phyloP scores from a whole-genome alignment of 2,329 filamentous ascomycete genomes.

The Hypoxylon sp. region DNA sequence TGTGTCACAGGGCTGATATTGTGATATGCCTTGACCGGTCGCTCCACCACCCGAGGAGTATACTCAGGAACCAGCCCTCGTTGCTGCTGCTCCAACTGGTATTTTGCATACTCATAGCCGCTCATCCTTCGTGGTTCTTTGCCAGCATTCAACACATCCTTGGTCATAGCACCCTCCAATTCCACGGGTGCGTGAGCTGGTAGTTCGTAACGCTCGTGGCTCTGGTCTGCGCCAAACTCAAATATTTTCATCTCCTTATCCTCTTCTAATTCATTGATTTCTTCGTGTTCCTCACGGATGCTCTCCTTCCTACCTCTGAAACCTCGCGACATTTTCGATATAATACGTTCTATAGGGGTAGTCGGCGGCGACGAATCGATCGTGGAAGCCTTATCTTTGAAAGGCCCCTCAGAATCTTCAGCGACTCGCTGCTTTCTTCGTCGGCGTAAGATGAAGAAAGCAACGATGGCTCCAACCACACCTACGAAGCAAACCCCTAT shows the following conservation, averaged over 20 bases:
- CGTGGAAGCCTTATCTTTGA: constrained; percentile 50
- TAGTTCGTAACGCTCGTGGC: constrained; percentile 62
- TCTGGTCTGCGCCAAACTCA: constrained; percentile 54
- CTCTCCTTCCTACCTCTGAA: constrained; percentile 48
- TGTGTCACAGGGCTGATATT: constrained; percentile 48
- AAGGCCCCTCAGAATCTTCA: constrained; percentile 42
- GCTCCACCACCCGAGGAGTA: constrained; percentile 49
- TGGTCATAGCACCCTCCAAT: constrained; percentile 55
- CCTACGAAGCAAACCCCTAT: constrained; percentile 51
- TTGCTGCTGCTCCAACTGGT: constrained; percentile 61
- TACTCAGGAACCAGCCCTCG: constrained; percentile 61
- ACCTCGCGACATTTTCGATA: constrained; percentile 52
- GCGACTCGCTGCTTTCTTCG: constrained; percentile 38
- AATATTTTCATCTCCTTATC: constrained; percentile 47
- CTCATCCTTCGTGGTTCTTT: constrained; percentile 53
- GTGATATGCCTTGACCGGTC: constrained; percentile 47
- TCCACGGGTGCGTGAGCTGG: constrained; percentile 59
- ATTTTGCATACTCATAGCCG: constrained; percentile 60
- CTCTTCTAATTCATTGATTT: constrained; percentile 24
- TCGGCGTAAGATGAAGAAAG: constrained; percentile 49
- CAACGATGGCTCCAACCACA: constrained; percentile 43
- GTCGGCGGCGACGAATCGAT: constrained; percentile 47
- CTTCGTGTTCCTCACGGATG: constrained; percentile 31
- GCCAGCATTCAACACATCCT: constrained; percentile 53
- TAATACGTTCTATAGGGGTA: constrained; percentile 52